phyloP scores from a whole-genome alignment of 2,329 filamentous ascomycete species.

The Penicillium sp. region DNA sequence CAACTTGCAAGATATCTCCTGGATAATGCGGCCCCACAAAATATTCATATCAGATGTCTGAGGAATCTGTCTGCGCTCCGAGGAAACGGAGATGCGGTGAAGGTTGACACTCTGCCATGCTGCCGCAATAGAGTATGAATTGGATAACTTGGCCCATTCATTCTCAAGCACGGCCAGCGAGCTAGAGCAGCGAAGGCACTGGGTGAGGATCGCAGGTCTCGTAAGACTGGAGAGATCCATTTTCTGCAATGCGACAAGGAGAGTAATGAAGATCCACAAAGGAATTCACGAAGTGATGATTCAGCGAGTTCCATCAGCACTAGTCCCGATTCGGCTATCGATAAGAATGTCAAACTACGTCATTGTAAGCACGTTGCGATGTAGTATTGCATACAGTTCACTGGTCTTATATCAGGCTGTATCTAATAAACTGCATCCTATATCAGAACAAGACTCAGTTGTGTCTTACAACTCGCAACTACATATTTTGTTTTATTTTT shows the following conservation, averaged over 20 bases:
- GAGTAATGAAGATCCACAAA: conserved; percentile 7
- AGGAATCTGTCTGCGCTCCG: conserved; percentile 35
- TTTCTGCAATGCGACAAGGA: conserved; percentile 5
- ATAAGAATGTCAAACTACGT: conserved; percentile 17
- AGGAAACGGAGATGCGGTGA: conserved; percentile 34
- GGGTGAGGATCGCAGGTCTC: conserved; percentile 36
- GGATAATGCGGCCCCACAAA: conserved; percentile 33
- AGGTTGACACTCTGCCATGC: conserved; percentile 38
- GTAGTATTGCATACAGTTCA: not conserved
- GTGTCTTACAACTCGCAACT: not conserved
- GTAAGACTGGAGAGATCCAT: conserved; percentile 37
- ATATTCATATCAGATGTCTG: conserved; percentile 34
- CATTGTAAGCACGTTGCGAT: conserved; percentile 2
- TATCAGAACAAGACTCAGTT: not conserved
- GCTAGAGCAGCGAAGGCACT: conserved; percentile 38
- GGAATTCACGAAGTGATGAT: conserved; percentile 25
- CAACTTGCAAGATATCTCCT: conserved; percentile 36
- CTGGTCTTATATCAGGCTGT: not conserved
- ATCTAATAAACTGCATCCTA: not conserved
- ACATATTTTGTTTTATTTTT: too few relatives aligned
- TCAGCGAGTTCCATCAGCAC: conserved; percentile 23
- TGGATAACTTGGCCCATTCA: conserved; percentile 39
- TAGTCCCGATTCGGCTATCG: conserved; percentile 20
- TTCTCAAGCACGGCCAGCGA: conserved; percentile 40
- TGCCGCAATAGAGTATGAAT: conserved; percentile 33